Base-by-base conservation (phyloP, 306 rosid genomes). In the Pyrus communis region DNA sequence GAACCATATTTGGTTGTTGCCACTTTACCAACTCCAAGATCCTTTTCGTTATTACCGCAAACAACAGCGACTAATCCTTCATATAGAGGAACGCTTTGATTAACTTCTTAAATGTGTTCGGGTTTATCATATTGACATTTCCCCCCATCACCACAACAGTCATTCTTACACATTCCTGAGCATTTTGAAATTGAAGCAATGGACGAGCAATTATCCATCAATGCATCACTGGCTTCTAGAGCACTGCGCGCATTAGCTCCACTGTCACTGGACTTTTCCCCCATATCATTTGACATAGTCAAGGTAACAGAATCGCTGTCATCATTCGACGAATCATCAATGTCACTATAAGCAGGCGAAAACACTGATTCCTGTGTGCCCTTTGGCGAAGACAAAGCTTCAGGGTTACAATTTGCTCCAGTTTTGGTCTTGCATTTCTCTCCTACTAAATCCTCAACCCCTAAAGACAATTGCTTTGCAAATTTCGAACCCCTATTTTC, bases 391-490 rank as follows among this genome's bases (percentile, higher is more conserved):
- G 81, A 74, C 38, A 68, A 17, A 11, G 63, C 71, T 25, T 72
- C 74, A 15, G 81, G 75, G 22, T 27, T 31, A 30, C 74, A 21
- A 0, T 54, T 57, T 4, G 45, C 57, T 43, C 82, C 89, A 11
- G 64, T 10, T 21, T 77, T 69, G 2, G 46, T 27, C 18, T 45
- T 30, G 70, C 65, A 38, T 27, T 84, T 86, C 78, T 75, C 84
- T 70, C 82, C 54, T 4, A 67, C 84, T 33, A 45, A 46, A 67
- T 77, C 33, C 15, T 73, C 88, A 11, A 38, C 80, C 62, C 86
- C 81, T 12, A 84, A 52, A 66, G 85, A 42, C 28, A 55, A 69
- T 77, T 80, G 79, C 86, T 86, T 90, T 7, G 79, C 59, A 11
- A 72, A 71, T 58, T 58, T 80, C 7, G 74, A 79, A 62, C 75